Evolutionary conservation across 108 stramenopile species (phyloP).

Genomic region (Pseudonitzschia pungens): DNA sequence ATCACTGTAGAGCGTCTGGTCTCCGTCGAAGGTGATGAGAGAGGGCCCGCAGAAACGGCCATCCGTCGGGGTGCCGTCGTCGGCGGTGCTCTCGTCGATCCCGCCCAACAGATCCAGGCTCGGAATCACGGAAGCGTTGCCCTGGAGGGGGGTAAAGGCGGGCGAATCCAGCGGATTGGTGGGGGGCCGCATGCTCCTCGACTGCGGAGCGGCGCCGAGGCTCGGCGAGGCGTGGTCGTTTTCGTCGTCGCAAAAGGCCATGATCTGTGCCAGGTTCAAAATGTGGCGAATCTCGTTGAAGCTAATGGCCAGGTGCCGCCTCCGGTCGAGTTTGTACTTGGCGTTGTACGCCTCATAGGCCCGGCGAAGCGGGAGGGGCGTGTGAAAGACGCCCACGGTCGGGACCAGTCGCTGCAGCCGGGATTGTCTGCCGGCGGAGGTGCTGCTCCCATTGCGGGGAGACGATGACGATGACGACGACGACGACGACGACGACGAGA

Average conservation of each 20-base stretch:
- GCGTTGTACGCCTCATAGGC: constrained; percentile 86
- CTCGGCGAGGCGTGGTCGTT: background rate
- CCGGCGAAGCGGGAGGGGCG: constrained; percentile 68
- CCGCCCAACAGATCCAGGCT: background rate
- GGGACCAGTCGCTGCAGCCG: constrained; percentile 79
- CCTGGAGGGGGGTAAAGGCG: background rate
- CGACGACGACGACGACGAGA: background rate
- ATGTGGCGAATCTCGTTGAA: constrained; percentile 95
- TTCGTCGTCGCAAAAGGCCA: constrained; percentile 59
- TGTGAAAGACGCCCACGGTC: constrained; percentile 86
- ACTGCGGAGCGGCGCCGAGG: background rate
- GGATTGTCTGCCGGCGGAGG: background rate
- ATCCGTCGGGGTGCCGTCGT: too few species aligned
- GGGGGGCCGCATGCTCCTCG: too few species aligned
- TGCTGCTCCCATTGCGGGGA: background rate
- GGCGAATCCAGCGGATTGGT: constrained; percentile 18
- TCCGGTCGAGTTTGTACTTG: constrained; percentile 77
- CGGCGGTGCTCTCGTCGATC: too few species aligned
- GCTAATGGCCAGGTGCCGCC: constrained; percentile 80
- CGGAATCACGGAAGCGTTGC: background rate
- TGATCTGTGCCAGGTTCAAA: constrained; percentile 88
- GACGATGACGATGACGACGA: background rate
- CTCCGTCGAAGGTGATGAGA: constrained; percentile 91
- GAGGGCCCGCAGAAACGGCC: constrained; percentile 58
- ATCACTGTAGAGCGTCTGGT: constrained; percentile 90